These are phyloP conservation scores for Bryoglossum gracile DNA, from an alignment of 495 filamentous ascomycete genomes.

Conservation along the genomic window DNA sequence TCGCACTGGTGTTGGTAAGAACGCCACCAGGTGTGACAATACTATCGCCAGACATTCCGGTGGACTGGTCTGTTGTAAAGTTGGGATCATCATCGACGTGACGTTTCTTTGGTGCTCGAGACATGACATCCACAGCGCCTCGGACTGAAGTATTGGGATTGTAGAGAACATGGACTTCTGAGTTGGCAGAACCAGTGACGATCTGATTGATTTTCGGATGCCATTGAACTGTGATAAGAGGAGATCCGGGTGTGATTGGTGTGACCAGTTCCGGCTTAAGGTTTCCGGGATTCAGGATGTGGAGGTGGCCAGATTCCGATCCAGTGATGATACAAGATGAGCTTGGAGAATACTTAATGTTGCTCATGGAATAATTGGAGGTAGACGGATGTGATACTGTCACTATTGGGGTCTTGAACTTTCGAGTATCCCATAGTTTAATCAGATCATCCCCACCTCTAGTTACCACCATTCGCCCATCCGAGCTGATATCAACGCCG, in stretches of 20 bases:
- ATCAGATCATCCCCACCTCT: constrained; percentile 79
- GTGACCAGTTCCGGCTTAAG: constrained; percentile 77
- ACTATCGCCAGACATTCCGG: constrained; percentile 74
- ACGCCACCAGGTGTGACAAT: constrained; percentile 61
- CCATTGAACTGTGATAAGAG: constrained; percentile 82
- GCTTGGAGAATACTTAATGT: constrained; percentile 82
- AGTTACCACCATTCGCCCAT: constrained; percentile 83
- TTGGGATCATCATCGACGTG: constrained; percentile 90
- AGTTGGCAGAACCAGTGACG: constrained; percentile 83
- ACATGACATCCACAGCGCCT: constrained; percentile 86
- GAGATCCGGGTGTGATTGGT: constrained; percentile 72
- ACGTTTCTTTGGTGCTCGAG: constrained; percentile 83
- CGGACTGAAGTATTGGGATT: constrained; percentile 71
- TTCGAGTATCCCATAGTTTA: constrained; percentile 92
- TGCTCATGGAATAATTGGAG: constrained; percentile 71
- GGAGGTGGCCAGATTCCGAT: constrained; percentile 76
- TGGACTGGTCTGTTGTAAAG: constrained; percentile 71
- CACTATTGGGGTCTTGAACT: constrained; percentile 83
- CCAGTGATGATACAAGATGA: constrained; percentile 80
- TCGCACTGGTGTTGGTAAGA: constrained; percentile 33
- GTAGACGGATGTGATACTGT: constrained; percentile 75
- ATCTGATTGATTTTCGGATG: constrained; percentile 95
- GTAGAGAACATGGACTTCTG: constrained; percentile 83
- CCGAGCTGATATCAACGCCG: constrained; percentile 83
- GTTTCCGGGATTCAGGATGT: constrained; percentile 90